Evolutionary conservation across 2,329 filamentous ascomycete genomes (phyloP).

Genomic region (Exophiala oligosperma): DNA sequence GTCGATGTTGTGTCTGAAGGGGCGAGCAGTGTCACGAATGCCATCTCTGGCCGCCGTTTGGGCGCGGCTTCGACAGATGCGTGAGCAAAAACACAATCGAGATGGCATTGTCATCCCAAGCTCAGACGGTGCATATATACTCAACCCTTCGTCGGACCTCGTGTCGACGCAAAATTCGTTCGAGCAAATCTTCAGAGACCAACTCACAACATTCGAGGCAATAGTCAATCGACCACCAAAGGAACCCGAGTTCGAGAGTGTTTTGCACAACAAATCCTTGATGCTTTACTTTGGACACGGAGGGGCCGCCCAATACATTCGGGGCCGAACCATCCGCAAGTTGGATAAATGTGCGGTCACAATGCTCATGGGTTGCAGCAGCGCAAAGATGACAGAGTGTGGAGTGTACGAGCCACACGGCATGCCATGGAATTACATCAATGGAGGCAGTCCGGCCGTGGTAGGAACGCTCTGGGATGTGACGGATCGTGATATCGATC

Average conservation of each 20-base stretch:
- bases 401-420: constrained; percentile 91
- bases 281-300: constrained; percentile 96
- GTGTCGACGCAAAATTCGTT: constrained; percentile 77
- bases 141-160: constrained; percentile 87
- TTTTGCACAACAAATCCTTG: constrained; percentile 66
- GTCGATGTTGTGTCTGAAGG: constrained; percentile 81
- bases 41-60: constrained; percentile 82
- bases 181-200: constrained; percentile 43
- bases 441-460: constrained; percentile 81
- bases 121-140: constrained; percentile 62
- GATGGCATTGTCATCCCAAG: constrained; percentile 14
- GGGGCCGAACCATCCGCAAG: constrained; percentile 76
- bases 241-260: constrained; percentile 73
- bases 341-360: constrained; percentile 77
- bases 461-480: constrained; percentile 97
- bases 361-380: constrained; percentile 93
- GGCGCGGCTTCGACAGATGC: constrained; percentile 59
- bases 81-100: constrained; percentile 24
- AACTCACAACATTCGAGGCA: constrained; percentile 35
- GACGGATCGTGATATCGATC: constrained; percentile 95
- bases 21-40: constrained; percentile 78
- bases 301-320: constrained; percentile 90
- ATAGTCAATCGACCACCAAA: constrained; percentile 69
- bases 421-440: constrained; percentile 87
- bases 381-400: constrained; percentile 73